These are phyloP conservation scores for Blumeriella jaapii DNA, from an alignment of 2,329 filamentous ascomycete genomes.

Conservation along the genomic window DNA sequence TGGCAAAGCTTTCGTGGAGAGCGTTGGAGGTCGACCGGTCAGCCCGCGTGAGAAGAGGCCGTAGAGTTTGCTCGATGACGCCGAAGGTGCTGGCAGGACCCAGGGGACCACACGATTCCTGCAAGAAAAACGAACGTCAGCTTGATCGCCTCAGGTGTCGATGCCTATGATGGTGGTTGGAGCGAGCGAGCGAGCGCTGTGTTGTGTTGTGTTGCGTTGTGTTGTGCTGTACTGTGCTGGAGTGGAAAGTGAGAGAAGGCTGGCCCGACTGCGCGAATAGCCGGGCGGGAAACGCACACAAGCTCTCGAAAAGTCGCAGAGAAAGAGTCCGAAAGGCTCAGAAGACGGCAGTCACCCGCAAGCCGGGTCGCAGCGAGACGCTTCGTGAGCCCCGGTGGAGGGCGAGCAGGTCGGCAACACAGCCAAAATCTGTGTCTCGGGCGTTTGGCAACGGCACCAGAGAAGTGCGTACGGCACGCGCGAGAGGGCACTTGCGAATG, in stretches of 20 bases:
- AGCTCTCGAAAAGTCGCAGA: conserved; percentile 7
- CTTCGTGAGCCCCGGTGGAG: conserved; percentile 9
- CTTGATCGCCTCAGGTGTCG: conserved; percentile 9
- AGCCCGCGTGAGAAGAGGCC: conserved; percentile 17
- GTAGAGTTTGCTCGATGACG: conserved; percentile 21
- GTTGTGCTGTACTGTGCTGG: too few species aligned
- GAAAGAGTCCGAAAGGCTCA: conserved; percentile 12
- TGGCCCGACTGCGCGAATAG: conserved; percentile 15
- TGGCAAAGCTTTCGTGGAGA: conserved; percentile 10
- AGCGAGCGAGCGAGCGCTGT: too few species aligned
- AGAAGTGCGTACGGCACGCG: too few species aligned
- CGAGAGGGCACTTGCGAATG: too few species aligned
- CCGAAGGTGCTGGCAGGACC: conserved; percentile 17
- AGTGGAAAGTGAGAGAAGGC: conserved; percentile 4
- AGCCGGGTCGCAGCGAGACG: conserved; percentile 5
- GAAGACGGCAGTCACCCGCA: conserved; percentile 9
- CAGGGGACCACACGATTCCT: conserved; percentile 13
- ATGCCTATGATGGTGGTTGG: too few species aligned
- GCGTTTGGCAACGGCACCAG: conserved; percentile 17
- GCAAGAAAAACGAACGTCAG: conserved; percentile 13
- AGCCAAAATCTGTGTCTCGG: conserved; percentile 6
- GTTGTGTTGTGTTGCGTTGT: too few species aligned
- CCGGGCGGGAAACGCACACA: conserved; percentile 6
- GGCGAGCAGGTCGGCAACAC: conserved; percentile 12
- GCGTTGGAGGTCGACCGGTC: conserved; percentile 13